Evolutionary conservation across 768 basidiomycete species (phyloP).

Genomic region (Dacryopinax spathularia): DNA sequence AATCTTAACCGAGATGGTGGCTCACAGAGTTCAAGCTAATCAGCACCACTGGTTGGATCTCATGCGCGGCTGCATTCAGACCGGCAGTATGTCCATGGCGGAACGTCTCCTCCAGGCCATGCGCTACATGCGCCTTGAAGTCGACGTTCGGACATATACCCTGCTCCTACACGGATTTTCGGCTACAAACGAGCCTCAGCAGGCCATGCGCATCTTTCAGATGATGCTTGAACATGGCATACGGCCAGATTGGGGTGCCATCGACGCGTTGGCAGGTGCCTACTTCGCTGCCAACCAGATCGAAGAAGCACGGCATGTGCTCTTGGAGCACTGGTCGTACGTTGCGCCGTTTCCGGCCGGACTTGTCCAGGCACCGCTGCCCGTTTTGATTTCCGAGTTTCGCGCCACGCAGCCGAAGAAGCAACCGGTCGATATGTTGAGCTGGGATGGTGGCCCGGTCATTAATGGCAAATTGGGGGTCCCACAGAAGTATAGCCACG

Average conservation of each 20-base stretch:
- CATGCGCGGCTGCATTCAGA: slow-evolving; percentile 54
- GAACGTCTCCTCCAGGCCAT: slow-evolving; percentile 34
- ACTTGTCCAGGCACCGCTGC: slow-evolving; percentile 32
- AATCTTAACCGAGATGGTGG: slow-evolving; percentile 44
- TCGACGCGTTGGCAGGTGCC: slow-evolving; percentile 57
- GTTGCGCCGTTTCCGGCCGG: slow-evolving; percentile 46
- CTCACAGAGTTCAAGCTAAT: slow-evolving; percentile 56
- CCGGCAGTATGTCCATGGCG: slow-evolving; percentile 48
- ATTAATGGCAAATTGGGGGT: slow-evolving; percentile 20
- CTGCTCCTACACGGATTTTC: slow-evolving; percentile 61
- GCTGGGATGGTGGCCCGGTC: background rate
- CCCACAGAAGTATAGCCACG: slow-evolving; percentile 24
- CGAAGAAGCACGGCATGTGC: slow-evolving; percentile 35
- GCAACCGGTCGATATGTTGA: background rate
- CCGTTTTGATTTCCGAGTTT: slow-evolving; percentile 35
- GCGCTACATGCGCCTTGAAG: slow-evolving; percentile 37
- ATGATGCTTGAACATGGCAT: slow-evolving; percentile 49
- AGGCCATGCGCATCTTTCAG: slow-evolving; percentile 42
- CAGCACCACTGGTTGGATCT: slow-evolving; percentile 59
- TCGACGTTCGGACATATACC: slow-evolving; percentile 59
- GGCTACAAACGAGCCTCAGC: slow-evolving; percentile 39
- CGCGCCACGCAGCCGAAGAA: slow-evolving; percentile 27
- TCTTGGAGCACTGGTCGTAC: slow-evolving; percentile 50
- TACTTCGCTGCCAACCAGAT: slow-evolving; percentile 46
- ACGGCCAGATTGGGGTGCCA: slow-evolving; percentile 51